Evolutionary conservation across 2,329 filamentous ascomycete species (phyloP), one percentile per base, ranked within the genome.

Genomic region (Aspergillus tanneri): DNA sequence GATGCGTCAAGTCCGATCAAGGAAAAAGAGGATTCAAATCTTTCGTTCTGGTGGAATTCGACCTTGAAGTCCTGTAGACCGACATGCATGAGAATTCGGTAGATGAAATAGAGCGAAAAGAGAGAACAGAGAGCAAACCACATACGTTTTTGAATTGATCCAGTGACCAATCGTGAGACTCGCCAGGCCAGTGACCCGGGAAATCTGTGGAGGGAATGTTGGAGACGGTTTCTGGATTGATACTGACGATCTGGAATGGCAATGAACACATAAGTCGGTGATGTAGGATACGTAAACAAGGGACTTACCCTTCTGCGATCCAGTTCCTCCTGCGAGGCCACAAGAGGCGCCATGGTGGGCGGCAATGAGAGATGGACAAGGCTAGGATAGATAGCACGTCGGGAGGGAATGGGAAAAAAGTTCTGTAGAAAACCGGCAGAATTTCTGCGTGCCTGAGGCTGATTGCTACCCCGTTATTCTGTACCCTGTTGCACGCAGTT

Each of bases 181-280:
- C 93, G 60, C 88, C 88, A 3, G 89, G 87, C 76, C 86, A 93
- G 71, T 96, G 90, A 57, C 87, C 87, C 12, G 95, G 95, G 69
- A 92, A 96, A 67, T 97, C 92, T 62, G 85, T 95, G 38, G 90
- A 93, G 53, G 86, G 81, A 61, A 92, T 87, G 74, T 97, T 84
- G 59, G 87, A 88, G 64, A 99, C 87, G 18, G 89, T 96, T 73
- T 99, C 93, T 59, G 84, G 78, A 70, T 93, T 89, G 73, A 99
- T 85, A 60, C 86, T 84, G 64, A 99, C 85, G 60, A 88, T 86
- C 88, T 96, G 61, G 43, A 42, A 14, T n/a, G n/a, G n/a, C n/a
- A n/a, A n/a, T n/a, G n/a, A n/a, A n/a, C n/a, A n/a, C n/a, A n/a
- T n/a, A n/a, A n/a, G n/a, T n/a, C n/a, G n/a, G n/a, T n/a, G n/a